A percentile compares a stretch with the other conserved stretches of the same genome.
Conservation (phyloP, 257 asterid species). For the Ajuga chamaepitys region DNA sequence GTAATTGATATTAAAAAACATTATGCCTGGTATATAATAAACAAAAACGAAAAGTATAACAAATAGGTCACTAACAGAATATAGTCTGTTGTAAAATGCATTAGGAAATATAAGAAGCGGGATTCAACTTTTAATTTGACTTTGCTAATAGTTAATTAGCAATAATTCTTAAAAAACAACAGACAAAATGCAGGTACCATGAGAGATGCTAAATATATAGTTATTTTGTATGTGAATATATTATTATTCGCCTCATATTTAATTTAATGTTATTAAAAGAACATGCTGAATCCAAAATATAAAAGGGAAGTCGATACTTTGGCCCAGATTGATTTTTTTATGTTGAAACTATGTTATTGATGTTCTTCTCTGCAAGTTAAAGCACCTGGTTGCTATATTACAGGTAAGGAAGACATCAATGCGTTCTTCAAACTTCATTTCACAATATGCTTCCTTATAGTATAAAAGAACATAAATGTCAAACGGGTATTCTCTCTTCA, state of each 20-base stretch:
- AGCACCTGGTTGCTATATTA: background rate
- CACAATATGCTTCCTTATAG: too few species aligned
- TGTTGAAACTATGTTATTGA: too few species aligned
- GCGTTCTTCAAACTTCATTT: too few species aligned
- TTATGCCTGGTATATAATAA: too few species aligned
- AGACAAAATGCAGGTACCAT: background rate
- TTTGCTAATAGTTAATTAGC: background rate
- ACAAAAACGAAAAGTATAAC: too few species aligned
- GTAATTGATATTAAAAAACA: background rate
- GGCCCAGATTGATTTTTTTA: too few species aligned
- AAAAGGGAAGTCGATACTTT: too few species aligned
- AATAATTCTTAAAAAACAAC: background rate
- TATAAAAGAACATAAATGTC: too few species aligned
- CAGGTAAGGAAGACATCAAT: background rate
- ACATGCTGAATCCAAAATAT: too few species aligned
- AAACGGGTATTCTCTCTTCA: too few species aligned
- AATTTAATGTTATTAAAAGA: background rate
- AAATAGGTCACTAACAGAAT: background rate
- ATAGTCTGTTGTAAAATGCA: background rate
- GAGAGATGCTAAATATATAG: background rate
- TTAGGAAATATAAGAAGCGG: background rate
- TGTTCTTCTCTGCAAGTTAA: background rate
- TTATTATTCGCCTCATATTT: background rate
- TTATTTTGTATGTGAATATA: background rate
- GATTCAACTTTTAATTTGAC: background rate